Base-by-base conservation (phyloP, 257 asterid species). In the Agastache rugosa region DNA sequence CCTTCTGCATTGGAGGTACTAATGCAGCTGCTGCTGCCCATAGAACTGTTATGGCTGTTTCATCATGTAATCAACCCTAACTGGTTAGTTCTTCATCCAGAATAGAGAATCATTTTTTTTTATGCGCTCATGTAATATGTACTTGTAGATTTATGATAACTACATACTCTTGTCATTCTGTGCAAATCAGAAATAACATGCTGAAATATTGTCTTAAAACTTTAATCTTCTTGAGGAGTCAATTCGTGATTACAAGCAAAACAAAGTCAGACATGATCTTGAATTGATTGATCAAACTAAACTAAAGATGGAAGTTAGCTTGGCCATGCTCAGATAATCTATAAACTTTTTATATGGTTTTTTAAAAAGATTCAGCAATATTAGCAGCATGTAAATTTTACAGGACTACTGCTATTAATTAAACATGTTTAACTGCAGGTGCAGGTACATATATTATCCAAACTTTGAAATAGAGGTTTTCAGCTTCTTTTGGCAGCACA, bases 11-110 rank as follows among this genome's bases (percentile, higher is more conserved):
- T 55, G 87, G 76, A 6, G 99, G 98, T 47, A 92, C 99, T 66
- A 95, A 82, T 14, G 98, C 88, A 27, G 99, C 99, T 0, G 97
- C 98, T 14, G 91, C 96, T 45, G 99, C 98, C 99, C 99, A 95
- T 9, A 95, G 85, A 69, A 87, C 78, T 45, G 99, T 87, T 63
- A 95, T 92, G 7, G 85, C 99, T 95, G 91, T 80, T 70, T 44
- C 17, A 75, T 67, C 8, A 53, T 8, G 22, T 7, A 55, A 47
- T 11, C 63, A 44, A 44, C 22, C 14, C 23, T 20, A 41, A 68
- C 41, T 22, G 72, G 67, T 78, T 72, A 78, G 71, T 10, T 20
- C 69, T 23, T 76, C 68, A 17, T 27, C 67, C 29, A 41, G 31
- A 39, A 16, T 39, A 25, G 6, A 35, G 54, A 39, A 35, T 17